These are phyloP conservation scores for Tagetes patula DNA, from an alignment of 129 eudicot species.

Conservation along the genomic window DNA sequence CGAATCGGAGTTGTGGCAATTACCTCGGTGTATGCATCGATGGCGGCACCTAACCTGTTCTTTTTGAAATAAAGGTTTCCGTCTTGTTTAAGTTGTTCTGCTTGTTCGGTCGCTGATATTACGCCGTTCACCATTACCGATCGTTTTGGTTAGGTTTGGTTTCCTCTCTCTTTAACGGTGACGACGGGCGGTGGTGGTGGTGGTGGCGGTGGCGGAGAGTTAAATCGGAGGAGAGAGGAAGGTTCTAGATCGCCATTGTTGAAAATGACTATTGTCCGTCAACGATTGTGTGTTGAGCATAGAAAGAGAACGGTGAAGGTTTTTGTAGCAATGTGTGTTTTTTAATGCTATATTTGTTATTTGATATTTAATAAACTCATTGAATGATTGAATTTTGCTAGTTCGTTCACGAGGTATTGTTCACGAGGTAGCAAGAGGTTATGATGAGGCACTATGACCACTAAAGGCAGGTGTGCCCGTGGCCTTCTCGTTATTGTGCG, in stretches of 20 bases:
- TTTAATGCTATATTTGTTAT: too few relatives aligned
- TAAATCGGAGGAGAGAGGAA: conserved; percentile 11
- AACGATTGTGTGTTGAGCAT: conserved; percentile 22
- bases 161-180: conserved; percentile 10
- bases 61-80: conserved; percentile 68
- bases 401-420: too few relatives aligned
- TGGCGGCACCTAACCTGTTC: conserved; percentile 72
- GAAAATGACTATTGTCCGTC: conserved; percentile 28
- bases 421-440: too few relatives aligned
- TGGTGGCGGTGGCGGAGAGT: too few relatives aligned
- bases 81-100: conserved; percentile 68
- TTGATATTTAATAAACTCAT: too few relatives aligned
- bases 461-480: too few relatives aligned
- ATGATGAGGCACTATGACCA: too few relatives aligned
- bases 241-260: conserved; percentile 7
- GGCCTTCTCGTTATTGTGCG: too few relatives aligned
- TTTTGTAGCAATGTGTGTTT: not conserved
- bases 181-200: conserved; percentile 5
- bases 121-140: conserved; percentile 39
- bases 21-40: conserved; percentile 94
- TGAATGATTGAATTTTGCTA: too few relatives aligned
- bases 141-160: not conserved
- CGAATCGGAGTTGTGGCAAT: not conserved
- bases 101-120: conserved; percentile 55
- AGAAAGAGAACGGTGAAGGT: not conserved